These are phyloP conservation scores for Geranium brycei DNA, from an alignment of 345 rosid genomes.

Conservation along the genomic window DNA sequence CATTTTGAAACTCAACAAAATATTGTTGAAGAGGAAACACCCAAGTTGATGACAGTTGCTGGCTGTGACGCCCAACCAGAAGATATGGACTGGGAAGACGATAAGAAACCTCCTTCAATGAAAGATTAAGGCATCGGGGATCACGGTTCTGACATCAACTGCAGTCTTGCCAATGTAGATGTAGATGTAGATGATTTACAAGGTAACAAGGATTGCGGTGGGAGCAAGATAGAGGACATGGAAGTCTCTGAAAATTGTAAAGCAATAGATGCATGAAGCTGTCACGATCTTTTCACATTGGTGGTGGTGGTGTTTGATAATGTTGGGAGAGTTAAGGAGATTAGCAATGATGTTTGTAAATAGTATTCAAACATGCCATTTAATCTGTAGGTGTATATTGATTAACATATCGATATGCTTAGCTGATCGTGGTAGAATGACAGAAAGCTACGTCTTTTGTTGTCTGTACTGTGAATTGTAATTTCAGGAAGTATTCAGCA, in stretches of 20 bases:
- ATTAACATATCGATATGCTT: no score
- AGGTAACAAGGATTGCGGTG: conserved; percentile 6
- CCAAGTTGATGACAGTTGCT: conserved; percentile 16
- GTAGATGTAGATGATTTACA: conserved; percentile 16
- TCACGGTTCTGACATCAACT: conserved; percentile 17
- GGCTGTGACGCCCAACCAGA: conserved; percentile 18
- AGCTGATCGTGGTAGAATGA: neutral
- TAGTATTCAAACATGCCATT: neutral
- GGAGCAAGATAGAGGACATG: conserved; percentile 12
- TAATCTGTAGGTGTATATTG: neutral
- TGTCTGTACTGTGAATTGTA: neutral
- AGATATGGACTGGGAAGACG: conserved; percentile 21
- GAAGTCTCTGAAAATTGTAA: conserved; percentile 22
- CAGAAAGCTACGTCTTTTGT: neutral
- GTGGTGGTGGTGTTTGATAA: conserved; percentile 16
- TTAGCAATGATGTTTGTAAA: neutral
- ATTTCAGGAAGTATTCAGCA: neutral
- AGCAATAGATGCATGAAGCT: conserved; percentile 29
- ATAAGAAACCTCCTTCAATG: conserved; percentile 15
- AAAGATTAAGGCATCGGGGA: conserved; percentile 24
- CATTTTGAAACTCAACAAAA: conserved; percentile 13
- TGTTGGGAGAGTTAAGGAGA: neutral
- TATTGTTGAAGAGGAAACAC: conserved; percentile 28
- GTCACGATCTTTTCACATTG: conserved; percentile 18
- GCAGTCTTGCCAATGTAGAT: conserved; percentile 18